Evolutionary conservation across 73 alveolate genomes (phyloP).

Genomic region (Paramecium tetraurelia): DNA sequence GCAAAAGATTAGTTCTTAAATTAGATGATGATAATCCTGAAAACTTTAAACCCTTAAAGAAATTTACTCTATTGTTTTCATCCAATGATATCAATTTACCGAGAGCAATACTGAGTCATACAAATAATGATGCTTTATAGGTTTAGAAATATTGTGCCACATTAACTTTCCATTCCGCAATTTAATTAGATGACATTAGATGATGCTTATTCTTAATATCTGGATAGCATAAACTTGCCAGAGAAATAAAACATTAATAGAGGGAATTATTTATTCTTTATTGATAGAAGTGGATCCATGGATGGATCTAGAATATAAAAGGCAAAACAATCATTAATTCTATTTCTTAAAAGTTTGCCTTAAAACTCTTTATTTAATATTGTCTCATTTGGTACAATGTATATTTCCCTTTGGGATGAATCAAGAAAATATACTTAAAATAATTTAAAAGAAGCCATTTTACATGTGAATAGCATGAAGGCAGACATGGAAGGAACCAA

Average conservation of each 20-base stretch:
- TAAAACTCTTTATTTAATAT: conserved; percentile 70
- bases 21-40: background rate
- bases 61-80: background rate
- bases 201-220: background rate
- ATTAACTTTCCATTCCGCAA: conserved; percentile 42
- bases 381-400: conserved; percentile 65
- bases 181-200: background rate
- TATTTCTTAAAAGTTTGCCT: conserved; percentile 79
- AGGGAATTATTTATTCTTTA: conserved; percentile 70
- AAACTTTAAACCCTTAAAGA: background rate
- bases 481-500: conserved; percentile 92
- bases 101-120: background rate
- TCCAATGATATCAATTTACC: background rate
- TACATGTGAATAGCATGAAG: conserved; percentile 10
- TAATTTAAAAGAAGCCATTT: conserved; percentile 59
- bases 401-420: background rate
- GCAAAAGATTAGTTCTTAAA: background rate
- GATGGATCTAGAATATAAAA: conserved; percentile 68
- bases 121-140: background rate
- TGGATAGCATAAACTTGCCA: background rate
- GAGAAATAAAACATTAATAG: background rate
- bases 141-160: conserved; percentile 19
- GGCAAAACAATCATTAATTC: conserved; percentile 74
- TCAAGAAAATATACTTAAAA: conserved; percentile 67
- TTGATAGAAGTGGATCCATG: conserved; percentile 93